Conservation (phyloP, 2,329 filamentous ascomycete genomes). For the Hymenoscyphus fructigenus region DNA sequence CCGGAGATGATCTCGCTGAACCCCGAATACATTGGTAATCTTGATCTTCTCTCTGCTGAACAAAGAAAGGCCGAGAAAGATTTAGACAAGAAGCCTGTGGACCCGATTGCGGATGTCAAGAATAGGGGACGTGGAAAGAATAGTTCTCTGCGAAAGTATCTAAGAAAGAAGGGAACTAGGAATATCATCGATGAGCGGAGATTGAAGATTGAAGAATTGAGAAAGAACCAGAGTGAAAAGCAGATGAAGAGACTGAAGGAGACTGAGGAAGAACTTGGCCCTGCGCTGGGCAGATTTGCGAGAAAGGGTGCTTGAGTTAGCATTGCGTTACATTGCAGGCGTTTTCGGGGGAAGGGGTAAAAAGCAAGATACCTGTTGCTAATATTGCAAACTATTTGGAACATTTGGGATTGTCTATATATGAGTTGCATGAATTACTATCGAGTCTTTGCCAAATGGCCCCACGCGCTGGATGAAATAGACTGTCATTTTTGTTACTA, state of each 20-base stretch:
- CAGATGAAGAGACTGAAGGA: slow-evolving; percentile 67
- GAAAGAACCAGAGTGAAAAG: slow-evolving; percentile 65
- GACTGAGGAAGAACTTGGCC: slow-evolving; percentile 73
- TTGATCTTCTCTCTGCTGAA: slow-evolving; percentile 78
- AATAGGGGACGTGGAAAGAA: slow-evolving; percentile 89
- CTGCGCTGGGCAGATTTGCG: slow-evolving; percentile 82
- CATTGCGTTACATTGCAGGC: neutral
- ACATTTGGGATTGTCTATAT: neutral
- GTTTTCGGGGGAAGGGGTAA: slow-evolving; percentile 1
- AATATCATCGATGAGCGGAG: slow-evolving; percentile 97
- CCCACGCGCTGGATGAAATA: too few relatives aligned
- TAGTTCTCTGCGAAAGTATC: slow-evolving; percentile 79
- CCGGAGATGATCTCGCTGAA: slow-evolving; percentile 97
- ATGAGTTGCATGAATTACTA: neutral
- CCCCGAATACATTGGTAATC: slow-evolving; percentile 84
- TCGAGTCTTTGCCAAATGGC: neutral
- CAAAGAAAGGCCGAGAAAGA: slow-evolving; percentile 76
- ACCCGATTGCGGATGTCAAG: slow-evolving; percentile 60
- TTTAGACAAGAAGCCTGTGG: slow-evolving; percentile 66
- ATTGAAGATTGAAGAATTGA: slow-evolving; percentile 79
- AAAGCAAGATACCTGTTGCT: slow-evolving; percentile 13
- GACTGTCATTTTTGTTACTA: too few relatives aligned
- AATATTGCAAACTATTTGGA: neutral
- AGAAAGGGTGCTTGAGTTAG: slow-evolving; percentile 51
- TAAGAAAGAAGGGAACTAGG: slow-evolving; percentile 87